A percentile compares a stretch with the other conserved stretches of the same genome.
Conservation (phyloP, 495 filamentous ascomycete species). For the Barbatosphaeria neglecta region DNA sequence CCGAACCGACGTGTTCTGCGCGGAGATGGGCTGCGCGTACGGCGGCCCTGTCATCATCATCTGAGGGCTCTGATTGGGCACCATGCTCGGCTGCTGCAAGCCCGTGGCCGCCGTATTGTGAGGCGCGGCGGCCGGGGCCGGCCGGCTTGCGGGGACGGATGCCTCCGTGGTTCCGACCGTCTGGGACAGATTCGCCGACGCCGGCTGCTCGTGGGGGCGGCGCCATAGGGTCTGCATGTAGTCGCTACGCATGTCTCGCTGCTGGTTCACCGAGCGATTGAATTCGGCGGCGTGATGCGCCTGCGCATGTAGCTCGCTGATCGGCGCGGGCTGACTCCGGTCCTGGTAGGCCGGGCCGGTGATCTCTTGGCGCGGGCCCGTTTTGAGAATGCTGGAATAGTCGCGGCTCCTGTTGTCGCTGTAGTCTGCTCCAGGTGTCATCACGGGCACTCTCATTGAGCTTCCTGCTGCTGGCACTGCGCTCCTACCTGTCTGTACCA, state of each 20-base stretch:
- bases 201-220: constrained; percentile 61
- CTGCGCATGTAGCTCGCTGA: constrained; percentile 76
- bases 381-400: constrained; percentile 69
- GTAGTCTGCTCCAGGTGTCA: constrained; percentile 64
- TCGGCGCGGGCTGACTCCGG: constrained; percentile 64
- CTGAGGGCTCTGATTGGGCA: constrained; percentile 42
- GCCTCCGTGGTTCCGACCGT: constrained; percentile 34
- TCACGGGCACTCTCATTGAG: constrained; percentile 68
- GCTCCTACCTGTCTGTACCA: constrained; percentile 59
- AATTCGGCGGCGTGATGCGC: constrained; percentile 81
- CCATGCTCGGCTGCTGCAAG: constrained; percentile 27
- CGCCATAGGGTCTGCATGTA: constrained; percentile 70
- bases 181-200: constrained; percentile 36
- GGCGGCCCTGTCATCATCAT: constrained; percentile 44
- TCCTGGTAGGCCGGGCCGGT: constrained; percentile 84
- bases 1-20: constrained; percentile 39
- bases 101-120: constrained; percentile 30
- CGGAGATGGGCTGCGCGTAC: constrained; percentile 41
- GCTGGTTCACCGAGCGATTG: constrained; percentile 68
- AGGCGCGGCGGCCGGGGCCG: constrained; percentile 30
- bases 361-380: constrained; percentile 69
- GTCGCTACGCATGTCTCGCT: constrained; percentile 61
- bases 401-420: constrained; percentile 71
- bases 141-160: constrained; percentile 31
- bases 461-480: constrained; percentile 49